phyloP scores from a whole-genome alignment of 148 eudicot species.

The Diospyros kaki region DNA sequence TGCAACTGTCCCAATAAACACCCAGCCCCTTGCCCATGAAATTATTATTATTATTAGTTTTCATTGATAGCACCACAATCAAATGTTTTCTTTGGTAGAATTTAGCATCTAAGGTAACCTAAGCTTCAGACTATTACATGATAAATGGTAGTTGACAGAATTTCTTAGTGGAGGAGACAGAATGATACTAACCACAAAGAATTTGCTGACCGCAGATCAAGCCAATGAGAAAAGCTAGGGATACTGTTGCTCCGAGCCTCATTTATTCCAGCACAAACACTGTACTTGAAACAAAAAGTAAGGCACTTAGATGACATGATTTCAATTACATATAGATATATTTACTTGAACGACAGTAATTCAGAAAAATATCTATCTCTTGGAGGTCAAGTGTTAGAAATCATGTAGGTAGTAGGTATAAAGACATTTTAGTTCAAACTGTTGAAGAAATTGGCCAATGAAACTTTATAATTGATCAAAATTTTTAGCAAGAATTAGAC shows the following conservation, averaged over 20 bases:
- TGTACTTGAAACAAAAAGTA: conserved; percentile 17
- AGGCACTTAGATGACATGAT: conserved; percentile 3
- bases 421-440: not conserved
- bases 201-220: conserved; percentile 35
- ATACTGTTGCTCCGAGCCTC: conserved; percentile 41
- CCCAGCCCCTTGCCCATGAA: not conserved
- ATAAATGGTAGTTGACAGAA: not conserved
- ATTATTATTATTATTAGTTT: not conserved
- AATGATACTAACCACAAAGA: conserved; percentile 55
- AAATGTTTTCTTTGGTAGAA: not conserved
- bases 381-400: not conserved
- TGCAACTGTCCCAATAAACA: not conserved
- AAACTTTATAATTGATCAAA: conserved; percentile 4
- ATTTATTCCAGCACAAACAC: conserved; percentile 26
- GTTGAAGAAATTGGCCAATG: not conserved
- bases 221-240: conserved; percentile 38
- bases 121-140: not conserved
- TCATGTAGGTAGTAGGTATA: not conserved
- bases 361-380: not conserved
- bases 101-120: not conserved
- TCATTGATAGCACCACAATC: not conserved
- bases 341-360: not conserved
- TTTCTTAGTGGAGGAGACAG: not conserved
- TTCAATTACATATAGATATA: not conserved
- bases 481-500: not conserved